Evolutionary conservation across 1,284 basidiomycete species (phyloP), one percentile per base, ranked within the genome.

Genomic region (Cystobasidiaceae sp.): DNA sequence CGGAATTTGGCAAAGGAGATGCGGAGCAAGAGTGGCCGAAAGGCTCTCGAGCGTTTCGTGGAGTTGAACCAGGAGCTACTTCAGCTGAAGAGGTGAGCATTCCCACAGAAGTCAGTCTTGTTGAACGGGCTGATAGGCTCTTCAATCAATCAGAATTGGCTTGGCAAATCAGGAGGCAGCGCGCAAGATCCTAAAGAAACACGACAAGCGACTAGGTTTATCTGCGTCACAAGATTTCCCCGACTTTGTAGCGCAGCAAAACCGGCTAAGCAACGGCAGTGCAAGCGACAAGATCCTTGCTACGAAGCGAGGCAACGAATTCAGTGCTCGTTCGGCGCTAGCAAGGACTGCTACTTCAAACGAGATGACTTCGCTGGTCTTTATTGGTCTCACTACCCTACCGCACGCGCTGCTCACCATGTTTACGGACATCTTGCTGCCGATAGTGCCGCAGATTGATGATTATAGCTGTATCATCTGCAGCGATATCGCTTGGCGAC

Each of bases 381-480:
- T 73, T 15, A 71, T 68, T 27, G 71, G 72, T 67, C 78, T 78
- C 66, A 81, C 77, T 4, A 84, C 84, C 2, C 81, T 96, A 0
- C 86, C 90, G 0, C 86, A 87, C 57, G 81, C 89, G 33, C 82
- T 97, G 23, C 85, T 96, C 1, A 87, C 93, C 71, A 87, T 89
- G 2, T 81, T 97, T 57, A 89, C 90, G 17, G 85, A 90, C 71
- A 90, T 84, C 0, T 80, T 97, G 0, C 80, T 97, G 1, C 91
- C 93, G 0, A 79, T 93, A 64, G 83, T 93, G 19, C 90, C 90
- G 0, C 83, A 84, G 63, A 79, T 96, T 15, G 92, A 96, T 72
- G 83, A 83, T 72, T 82, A 82, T 71, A 78, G 80, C 46, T 83
- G 82, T 50, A 67, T 74, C 8, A 78, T 79, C 66, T 79, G 78